These are phyloP conservation scores for Dothidotthia symphoricarpi DNA, from an alignment of 2,329 filamentous ascomycete species.

Conservation along the genomic window DNA sequence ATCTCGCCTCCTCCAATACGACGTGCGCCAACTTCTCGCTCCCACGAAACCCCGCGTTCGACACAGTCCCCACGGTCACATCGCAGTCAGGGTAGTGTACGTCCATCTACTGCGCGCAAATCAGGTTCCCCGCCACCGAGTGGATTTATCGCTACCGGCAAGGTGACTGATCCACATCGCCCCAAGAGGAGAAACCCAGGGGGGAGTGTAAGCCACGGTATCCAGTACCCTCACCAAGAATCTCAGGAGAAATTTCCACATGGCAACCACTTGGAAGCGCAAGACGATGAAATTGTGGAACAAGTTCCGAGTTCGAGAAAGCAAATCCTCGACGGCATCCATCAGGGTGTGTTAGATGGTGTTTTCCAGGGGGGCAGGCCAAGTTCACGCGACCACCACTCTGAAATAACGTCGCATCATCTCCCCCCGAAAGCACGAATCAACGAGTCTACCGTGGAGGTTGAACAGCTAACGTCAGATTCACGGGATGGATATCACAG, in stretches of 20 bases:
- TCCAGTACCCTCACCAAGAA: no score
- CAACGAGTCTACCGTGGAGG: slow-evolving; percentile 20
- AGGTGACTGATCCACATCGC: no score
- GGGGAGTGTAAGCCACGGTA: no score
- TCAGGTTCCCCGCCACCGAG: slow-evolving; percentile 7
- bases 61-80: slow-evolving; percentile 13
- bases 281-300: slow-evolving; percentile 5
- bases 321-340: slow-evolving; percentile 5
- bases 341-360: slow-evolving; percentile 16
- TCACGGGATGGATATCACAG: not conserved
- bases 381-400: not conserved
- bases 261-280: no score
- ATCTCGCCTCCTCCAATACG: not conserved
- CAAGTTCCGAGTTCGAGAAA: no score
- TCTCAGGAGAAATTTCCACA: no score
- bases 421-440: slow-evolving; percentile 20
- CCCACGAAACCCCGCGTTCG: not conserved
- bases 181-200: no score
- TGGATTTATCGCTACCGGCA: slow-evolving; percentile 17
- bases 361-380: not conserved
- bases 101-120: not conserved
- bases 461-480: not conserved
- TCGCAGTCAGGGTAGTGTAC: slow-evolving; percentile 14
- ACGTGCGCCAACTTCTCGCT: not conserved
- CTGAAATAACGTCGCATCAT: slow-evolving; percentile 8